phyloP scores from a whole-genome alignment of 768 basidiomycete genomes.

The Tricholoma sp. region DNA sequence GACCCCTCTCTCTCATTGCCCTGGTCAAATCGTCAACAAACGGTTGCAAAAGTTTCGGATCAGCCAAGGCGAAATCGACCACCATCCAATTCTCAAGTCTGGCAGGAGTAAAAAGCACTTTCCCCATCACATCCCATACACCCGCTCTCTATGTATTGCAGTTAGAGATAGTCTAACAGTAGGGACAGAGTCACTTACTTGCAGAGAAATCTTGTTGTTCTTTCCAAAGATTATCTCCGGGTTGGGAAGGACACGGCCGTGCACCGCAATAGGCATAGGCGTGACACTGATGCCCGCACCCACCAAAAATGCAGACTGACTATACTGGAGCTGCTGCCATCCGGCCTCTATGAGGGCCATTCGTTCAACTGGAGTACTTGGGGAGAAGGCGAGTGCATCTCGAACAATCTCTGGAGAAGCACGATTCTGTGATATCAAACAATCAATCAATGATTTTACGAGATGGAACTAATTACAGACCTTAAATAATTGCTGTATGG shows the following conservation, averaged over 20 bases:
- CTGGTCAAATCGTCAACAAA: constrained; percentile 19
- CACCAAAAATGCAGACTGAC: constrained; percentile 34
- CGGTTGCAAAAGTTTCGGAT: constrained; percentile 5
- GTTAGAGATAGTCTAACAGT: background rate
- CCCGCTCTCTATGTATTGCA: constrained; percentile 17
- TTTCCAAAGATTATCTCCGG: constrained; percentile 28
- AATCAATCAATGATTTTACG: background rate
- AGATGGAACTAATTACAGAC: constrained; percentile 7
- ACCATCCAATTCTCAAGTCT: constrained; percentile 17
- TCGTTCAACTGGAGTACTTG: constrained; percentile 19
- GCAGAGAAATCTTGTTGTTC: constrained; percentile 2
- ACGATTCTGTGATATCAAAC: constrained; percentile 17
- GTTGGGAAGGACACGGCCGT: constrained; percentile 30
- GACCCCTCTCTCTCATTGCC: constrained; percentile 23
- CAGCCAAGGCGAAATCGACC: constrained; percentile 21
- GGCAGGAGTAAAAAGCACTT: constrained; percentile 15
- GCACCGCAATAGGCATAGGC: constrained; percentile 23
- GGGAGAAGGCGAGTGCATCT: constrained; percentile 24
- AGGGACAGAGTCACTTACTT: constrained; percentile 5
- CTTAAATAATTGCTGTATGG: constrained; percentile 26
- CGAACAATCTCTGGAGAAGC: constrained; percentile 25
- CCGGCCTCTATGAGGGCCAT: constrained; percentile 20
- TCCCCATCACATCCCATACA: constrained; percentile 28
- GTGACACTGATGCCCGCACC: constrained; percentile 34
- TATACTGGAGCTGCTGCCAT: constrained; percentile 30